Percentiles rank a stretch among this genome's conserved stretches.
Conservation (phyloP, 306 rosid genomes). For the Benincasa hispida region DNA sequence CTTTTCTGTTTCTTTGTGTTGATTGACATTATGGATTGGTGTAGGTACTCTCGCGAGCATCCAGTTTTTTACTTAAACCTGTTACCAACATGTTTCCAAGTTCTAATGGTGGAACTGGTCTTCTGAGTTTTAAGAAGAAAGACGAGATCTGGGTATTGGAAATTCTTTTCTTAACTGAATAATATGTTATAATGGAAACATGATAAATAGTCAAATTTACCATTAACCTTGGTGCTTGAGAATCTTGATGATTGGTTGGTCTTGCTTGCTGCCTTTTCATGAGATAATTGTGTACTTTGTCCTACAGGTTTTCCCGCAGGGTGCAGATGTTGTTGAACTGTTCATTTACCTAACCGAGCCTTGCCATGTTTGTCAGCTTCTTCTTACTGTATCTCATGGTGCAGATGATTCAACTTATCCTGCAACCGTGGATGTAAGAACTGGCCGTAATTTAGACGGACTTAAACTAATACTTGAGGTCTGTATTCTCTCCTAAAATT, state of each 20-base stretch:
- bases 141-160: conserved; percentile 63
- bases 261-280: not conserved
- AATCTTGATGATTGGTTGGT: not conserved
- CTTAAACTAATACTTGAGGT: conserved; percentile 87
- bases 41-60: conserved; percentile 81
- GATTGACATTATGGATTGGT: conserved; percentile 15
- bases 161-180: conserved; percentile 10
- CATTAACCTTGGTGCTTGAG: not conserved
- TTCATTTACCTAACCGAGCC: conserved; percentile 94
- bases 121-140: conserved; percentile 86
- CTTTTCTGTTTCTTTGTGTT: not conserved
- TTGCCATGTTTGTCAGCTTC: conserved; percentile 97
- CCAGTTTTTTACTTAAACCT: conserved; percentile 82
- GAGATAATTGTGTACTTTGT: conserved; percentile 13
- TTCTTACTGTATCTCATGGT: conserved; percentile 97
- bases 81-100: conserved; percentile 60
- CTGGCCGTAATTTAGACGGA: conserved; percentile 72
- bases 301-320: conserved; percentile 81
- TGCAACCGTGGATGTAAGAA: conserved; percentile 83
- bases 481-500: conserved; percentile 16
- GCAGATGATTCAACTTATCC: conserved; percentile 97
- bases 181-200: conserved; percentile 7
- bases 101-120: conserved; percentile 66
- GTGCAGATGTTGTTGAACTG: conserved; percentile 80
- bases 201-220: conserved; percentile 10